phyloP scores from a whole-genome alignment of 2,329 filamentous ascomycete genomes.

The Stylonectria norvegica region DNA sequence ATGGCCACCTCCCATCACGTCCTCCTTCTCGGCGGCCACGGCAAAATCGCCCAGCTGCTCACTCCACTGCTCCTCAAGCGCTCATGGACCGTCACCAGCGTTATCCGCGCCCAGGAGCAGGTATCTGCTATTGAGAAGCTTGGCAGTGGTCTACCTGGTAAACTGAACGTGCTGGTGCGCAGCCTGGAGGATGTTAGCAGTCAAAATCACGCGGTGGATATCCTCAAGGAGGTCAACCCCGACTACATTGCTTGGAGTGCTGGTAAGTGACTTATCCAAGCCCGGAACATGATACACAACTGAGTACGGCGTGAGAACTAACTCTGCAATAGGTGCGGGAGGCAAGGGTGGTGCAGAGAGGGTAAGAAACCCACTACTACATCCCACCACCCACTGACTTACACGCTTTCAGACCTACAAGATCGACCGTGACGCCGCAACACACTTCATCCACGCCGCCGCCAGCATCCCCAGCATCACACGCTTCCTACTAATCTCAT shows the following conservation, averaged over 20 bases:
- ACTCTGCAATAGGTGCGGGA: constrained; percentile 45
- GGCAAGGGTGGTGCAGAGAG: constrained; percentile 55
- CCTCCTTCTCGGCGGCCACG: constrained; percentile 76
- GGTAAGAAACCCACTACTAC: constrained; percentile 31
- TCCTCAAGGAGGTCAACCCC: constrained; percentile 58
- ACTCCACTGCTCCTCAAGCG: constrained; percentile 73
- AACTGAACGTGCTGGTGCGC: constrained; percentile 64
- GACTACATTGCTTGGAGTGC: constrained; percentile 69
- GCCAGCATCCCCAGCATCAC: constrained; percentile 51
- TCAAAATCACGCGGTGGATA: constrained; percentile 56
- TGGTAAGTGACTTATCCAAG: constrained; percentile 40
- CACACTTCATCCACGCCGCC: constrained; percentile 59
- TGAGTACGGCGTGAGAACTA: constrained; percentile 3
- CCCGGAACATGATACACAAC: neutral
- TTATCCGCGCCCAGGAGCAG: constrained; percentile 73
- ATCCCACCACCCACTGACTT: neutral
- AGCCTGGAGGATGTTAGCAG: constrained; percentile 69
- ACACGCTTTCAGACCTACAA: constrained; percentile 45
- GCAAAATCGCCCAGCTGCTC: constrained; percentile 70
- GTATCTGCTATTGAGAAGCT: constrained; percentile 60
- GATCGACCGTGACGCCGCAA: constrained; percentile 62
- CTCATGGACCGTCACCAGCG: constrained; percentile 73
- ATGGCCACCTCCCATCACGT: constrained; percentile 47
- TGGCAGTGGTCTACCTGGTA: constrained; percentile 56
- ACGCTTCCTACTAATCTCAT: constrained; percentile 64